Base-by-base conservation (phyloP, 352 stramenopile species). In the Pythium periplocum region DNA sequence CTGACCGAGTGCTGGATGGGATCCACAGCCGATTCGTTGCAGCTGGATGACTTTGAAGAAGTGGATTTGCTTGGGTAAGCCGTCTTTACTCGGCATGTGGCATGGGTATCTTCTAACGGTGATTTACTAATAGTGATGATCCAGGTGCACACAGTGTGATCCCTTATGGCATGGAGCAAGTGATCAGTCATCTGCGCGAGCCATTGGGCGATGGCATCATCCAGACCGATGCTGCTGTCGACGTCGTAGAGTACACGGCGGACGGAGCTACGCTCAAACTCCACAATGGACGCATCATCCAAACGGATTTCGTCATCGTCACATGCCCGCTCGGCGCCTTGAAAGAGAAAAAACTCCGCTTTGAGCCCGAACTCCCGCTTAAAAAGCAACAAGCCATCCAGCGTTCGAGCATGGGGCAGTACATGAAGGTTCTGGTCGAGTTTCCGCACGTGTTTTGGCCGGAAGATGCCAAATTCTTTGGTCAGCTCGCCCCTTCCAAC, bases 371-470 rank as follows among this genome's bases (percentile, higher is more conserved):
- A 11, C 59, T 91, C 0, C 76, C 75, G 4, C 45, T 30, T 0
- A 46, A 50, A 4, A 91, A 91, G 55, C 42, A 59, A 12, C 48
- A 41, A 1, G 72, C 79, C 12, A 75, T 89, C 45, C 12, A 74
- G 4, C 58, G 69, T 9, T 83, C 79, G 6, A 66, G 66, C 10
- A 86, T 87, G 66, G 78, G 78, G 6, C 72, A 86, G 39, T 87
- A 87, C 54, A 87, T 89, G 73, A 89, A 87, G 59, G 64, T 91
- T n/a, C 52, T 87, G 3, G 59, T 91, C 37, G 64, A 84, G 44
- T 91, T 89, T 52, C 74, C 71, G 0, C 45, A 64, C 11, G 65
- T 79, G 0, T 91, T 91, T 45, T 91, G 80, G 80, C 65, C 72
- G 2, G 40, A 71, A 10, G 45, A 78, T 30, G 61, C 64, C 4